phyloP scores from a whole-genome alignment of 257 asterid genomes.

The Nicotiana tomentosiformis region DNA sequence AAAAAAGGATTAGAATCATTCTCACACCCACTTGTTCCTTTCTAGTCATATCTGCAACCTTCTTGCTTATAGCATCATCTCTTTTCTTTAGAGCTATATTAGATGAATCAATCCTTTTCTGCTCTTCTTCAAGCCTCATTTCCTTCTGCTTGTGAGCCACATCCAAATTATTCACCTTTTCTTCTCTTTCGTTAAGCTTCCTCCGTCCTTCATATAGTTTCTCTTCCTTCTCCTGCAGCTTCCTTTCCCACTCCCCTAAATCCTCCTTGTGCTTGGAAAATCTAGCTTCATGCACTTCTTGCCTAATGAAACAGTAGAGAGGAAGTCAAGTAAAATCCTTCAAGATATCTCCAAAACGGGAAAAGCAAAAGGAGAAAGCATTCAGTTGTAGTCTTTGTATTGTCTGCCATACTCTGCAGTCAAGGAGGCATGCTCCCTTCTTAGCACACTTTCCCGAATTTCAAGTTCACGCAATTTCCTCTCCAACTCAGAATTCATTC shows the following conservation, averaged over 20 bases:
- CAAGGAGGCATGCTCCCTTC: constrained; percentile 66
- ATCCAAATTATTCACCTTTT: constrained; percentile 41
- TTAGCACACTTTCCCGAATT: constrained; percentile 64
- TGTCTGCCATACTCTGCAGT: constrained; percentile 58
- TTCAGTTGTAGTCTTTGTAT: background rate
- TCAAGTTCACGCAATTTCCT: constrained; percentile 73
- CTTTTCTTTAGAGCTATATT: constrained; percentile 43
- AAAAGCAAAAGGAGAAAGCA: background rate
- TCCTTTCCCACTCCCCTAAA: constrained; percentile 64
- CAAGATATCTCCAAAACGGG: background rate
- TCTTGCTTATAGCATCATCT: constrained; percentile 47
- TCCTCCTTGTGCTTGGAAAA: constrained; percentile 61
- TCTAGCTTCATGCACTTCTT: constrained; percentile 63
- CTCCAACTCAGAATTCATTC: constrained; percentile 69
- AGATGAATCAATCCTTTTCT: constrained; percentile 39
- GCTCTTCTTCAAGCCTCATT: constrained; percentile 51
- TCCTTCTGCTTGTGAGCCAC: constrained; percentile 48
- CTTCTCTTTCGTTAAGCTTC: constrained; percentile 69
- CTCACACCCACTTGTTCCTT: constrained; percentile 67
- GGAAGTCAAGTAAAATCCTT: background rate
- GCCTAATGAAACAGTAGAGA: constrained; percentile 30
- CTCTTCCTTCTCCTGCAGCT: constrained; percentile 86
- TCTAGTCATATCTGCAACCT: constrained; percentile 37
- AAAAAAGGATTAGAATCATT: background rate
- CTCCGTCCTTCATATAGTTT: constrained; percentile 63